Evolutionary conservation across 768 basidiomycete species (phyloP).

Genomic region (Tulasnella sp.): DNA sequence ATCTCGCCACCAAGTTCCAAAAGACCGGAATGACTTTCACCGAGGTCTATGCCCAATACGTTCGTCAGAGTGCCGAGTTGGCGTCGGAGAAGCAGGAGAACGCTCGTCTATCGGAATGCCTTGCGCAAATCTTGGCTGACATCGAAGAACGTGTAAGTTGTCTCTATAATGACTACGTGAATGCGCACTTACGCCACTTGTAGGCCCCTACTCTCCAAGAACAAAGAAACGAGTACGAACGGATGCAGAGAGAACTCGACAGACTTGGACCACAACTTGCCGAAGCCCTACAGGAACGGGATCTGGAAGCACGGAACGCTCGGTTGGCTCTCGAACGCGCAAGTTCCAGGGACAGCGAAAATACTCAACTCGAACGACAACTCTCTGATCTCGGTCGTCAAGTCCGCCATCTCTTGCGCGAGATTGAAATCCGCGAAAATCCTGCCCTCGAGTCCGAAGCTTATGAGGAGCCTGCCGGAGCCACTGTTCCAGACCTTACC

Average conservation of each 20-base stretch:
- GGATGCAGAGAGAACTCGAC: constrained; percentile 67
- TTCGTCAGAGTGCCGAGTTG: constrained; percentile 75
- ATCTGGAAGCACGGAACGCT: constrained; percentile 47
- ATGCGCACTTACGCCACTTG: not conserved
- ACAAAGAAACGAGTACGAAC: constrained; percentile 83
- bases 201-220: constrained; percentile 87
- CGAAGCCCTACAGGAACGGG: constrained; percentile 66
- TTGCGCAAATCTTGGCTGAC: constrained; percentile 73
- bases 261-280: constrained; percentile 76
- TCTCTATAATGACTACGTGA: constrained; percentile 8
- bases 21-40: constrained; percentile 84
- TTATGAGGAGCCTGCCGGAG: constrained; percentile 37
- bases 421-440: constrained; percentile 74
- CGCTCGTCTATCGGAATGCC: constrained; percentile 72
- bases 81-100: constrained; percentile 73
- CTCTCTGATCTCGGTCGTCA: constrained; percentile 79
- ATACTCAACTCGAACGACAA: constrained; percentile 61
- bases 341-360: constrained; percentile 49
- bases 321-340: constrained; percentile 59
- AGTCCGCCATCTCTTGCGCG: constrained; percentile 67
- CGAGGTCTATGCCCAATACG: constrained; percentile 86
- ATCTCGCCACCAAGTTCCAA: constrained; percentile 74
- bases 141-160: constrained; percentile 77
- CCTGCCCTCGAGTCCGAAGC: constrained; percentile 70
- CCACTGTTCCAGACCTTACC: constrained; percentile 34